Evolutionary conservation across 1,139 yeast species (phyloP), one percentile per base, ranked within the genome.

Genomic region (Pneumocystis sp.): DNA sequence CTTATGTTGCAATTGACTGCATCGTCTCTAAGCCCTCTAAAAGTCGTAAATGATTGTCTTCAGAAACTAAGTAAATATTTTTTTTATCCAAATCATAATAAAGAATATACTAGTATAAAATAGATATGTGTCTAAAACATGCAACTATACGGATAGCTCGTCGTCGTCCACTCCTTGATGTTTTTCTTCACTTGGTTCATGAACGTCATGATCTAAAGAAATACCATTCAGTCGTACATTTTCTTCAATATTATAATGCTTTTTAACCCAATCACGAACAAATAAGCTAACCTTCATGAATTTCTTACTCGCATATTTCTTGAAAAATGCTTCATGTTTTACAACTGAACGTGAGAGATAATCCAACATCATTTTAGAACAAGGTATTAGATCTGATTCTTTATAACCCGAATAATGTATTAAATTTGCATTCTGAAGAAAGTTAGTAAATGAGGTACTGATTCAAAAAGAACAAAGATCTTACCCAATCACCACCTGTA

Each of bases 381-480:
- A 85, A 59, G 86, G 86, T 70, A 80, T 81, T 78, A 93, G 78
- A 71, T 87, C 90, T 42, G 79, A 81, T 67, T 85, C 86, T 40
- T 85, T 82, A 76, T 89, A 90, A n/a, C 96, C 97, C 56, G 95
- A 85, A 75, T 90, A 91, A 75, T 89, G 96, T 65, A 87, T 84
- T 70, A 90, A 79, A 75, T 89, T 90, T 8, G 88, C 89, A 73
- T 85, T 85, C 93, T 93, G 86, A 21, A 37, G 19, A 10, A 2
- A 21, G 19, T 29, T 21, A 25, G 29, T 42, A 17, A 21, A 19
- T 10, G 4, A 59, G 5, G 12, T n/a, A n/a, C 15, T 45, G 10
- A 8, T 8, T 25, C 19, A 15, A 29, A 44, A 40, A 34, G 17
- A 56, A 8, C 12, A 34, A 19, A 6, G 42, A 4, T 56, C 63